These are phyloP conservation scores for Clathrospora elynae DNA, from an alignment of 2,329 filamentous ascomycete species.

Conservation along the genomic window DNA sequence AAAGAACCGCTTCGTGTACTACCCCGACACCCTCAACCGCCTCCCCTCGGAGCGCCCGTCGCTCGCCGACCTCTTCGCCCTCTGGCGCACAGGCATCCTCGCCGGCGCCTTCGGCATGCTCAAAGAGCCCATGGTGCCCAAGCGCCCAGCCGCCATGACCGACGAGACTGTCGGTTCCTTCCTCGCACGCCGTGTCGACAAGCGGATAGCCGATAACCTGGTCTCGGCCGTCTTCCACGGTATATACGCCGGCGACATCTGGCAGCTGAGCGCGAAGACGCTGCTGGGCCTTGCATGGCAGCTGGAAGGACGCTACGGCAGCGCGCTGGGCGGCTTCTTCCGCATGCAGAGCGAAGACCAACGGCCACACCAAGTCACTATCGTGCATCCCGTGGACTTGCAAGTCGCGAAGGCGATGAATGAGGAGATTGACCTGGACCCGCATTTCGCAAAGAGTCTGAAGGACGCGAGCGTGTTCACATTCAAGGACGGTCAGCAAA, in stretches of 20 bases:
- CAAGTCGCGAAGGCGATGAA: slow-evolving; percentile 35
- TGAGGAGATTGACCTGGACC: slow-evolving; percentile 44
- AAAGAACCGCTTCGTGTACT: slow-evolving; percentile 80
- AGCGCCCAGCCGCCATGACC: slow-evolving; percentile 45
- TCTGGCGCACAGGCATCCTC: slow-evolving; percentile 62
- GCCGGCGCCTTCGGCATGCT: slow-evolving; percentile 51
- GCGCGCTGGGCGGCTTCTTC: slow-evolving; percentile 28
- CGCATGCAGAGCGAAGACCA: slow-evolving; percentile 23
- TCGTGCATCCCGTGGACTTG: slow-evolving; percentile 31
- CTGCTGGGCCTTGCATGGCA: slow-evolving; percentile 59
- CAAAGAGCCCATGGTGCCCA: slow-evolving; percentile 44
- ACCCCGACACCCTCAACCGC: slow-evolving; percentile 76
- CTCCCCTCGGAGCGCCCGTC: slow-evolving; percentile 28
- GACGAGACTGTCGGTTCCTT: slow-evolving; percentile 78
- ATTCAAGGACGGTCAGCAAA: slow-evolving; percentile 52
- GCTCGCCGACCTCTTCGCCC: slow-evolving; percentile 40
- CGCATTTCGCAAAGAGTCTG: slow-evolving; percentile 40
- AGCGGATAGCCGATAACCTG: slow-evolving; percentile 69
- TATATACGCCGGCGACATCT: slow-evolving; percentile 89
- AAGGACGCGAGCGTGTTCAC: slow-evolving; percentile 49
- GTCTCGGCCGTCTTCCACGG: slow-evolving; percentile 79
- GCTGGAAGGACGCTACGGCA: slow-evolving; percentile 55
- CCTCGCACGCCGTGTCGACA: slow-evolving; percentile 60
- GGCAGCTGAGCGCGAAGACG: slow-evolving; percentile 74
- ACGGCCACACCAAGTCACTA: slow-evolving; percentile 2